These are phyloP conservation scores for Saccharomycopsis fermentans DNA, from an alignment of 805 yeast species.

Conservation along the genomic window DNA sequence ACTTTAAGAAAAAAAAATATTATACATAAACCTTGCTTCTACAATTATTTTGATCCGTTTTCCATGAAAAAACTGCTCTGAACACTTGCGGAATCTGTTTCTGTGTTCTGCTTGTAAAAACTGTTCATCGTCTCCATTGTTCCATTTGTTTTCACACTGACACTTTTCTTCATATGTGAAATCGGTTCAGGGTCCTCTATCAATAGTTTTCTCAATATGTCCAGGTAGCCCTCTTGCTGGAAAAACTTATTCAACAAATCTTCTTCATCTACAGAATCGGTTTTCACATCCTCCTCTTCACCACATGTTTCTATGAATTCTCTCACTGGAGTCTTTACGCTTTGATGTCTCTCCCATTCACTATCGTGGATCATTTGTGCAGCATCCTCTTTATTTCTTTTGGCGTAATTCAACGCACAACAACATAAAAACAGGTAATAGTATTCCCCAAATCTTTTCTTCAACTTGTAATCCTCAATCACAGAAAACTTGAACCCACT, in stretches of 20 bases:
- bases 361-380: slow-evolving; percentile 17
- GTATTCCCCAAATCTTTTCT: slow-evolving; percentile 14
- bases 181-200: background rate
- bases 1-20: background rate
- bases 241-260: background rate
- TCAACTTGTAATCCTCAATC: slow-evolving; percentile 25
- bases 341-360: background rate
- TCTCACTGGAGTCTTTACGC: background rate
- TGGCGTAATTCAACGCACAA: slow-evolving; percentile 16
- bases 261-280: background rate
- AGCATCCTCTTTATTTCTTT: slow-evolving; percentile 18
- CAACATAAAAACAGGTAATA: slow-evolving; percentile 19
- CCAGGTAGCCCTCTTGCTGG: background rate
- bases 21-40: background rate
- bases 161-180: background rate
- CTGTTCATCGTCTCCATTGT: background rate
- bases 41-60: background rate
- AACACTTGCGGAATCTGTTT: background rate
- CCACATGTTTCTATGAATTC: no score
- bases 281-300: background rate
- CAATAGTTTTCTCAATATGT: background rate
- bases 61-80: background rate
- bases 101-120: background rate
- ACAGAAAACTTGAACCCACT: slow-evolving; percentile 25
- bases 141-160: background rate